Evolutionary conservation across 2,329 filamentous ascomycete genomes (phyloP), one percentile per base, ranked within the genome.

Genomic region (Claviceps purpurea): DNA sequence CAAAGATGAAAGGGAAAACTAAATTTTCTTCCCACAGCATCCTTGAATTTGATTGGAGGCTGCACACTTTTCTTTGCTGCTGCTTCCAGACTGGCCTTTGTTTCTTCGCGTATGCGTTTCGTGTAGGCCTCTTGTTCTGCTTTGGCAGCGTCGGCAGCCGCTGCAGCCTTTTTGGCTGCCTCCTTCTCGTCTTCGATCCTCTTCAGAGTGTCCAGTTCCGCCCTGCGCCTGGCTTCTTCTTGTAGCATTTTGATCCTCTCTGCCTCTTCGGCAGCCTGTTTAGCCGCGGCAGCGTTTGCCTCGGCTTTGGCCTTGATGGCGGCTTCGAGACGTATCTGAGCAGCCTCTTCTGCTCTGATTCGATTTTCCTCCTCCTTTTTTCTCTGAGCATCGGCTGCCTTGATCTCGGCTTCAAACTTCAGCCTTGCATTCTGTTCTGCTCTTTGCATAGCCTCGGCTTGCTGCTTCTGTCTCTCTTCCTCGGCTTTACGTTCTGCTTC

Each of bases 1-100:
- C 89, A 95, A 34, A 94, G 67, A 56, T 90, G 81, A 69, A 84
- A 95, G 1, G 90, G 90, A 62, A 96, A 95, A 68, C 82, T 93
- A 66, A 94, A 96, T 67, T 94, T 95, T 58, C 90, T 79, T 37
- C 88, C 87, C 16, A 96, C 82, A 1, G 89, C 89, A 64, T 96
- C 90, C 68, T 94, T 94, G 71, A 95, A 95, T 59, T 84, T 84
- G 65, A 95, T 87, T 2, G 87, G 87, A 44, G 82, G 74, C 65
- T 88, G 86, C 42, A 83, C 78, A 55, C 76, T 76, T 56, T 74
- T 72, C 60, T 74, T 73, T 18, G 70, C 68, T 50, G 74, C 73
- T 40, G 73, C 71, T 40, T 75, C 60, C 20, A 74, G 58, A 56
- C 69, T 72, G 47, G 74, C 73, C 56, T 72, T 75, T n/a, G 76